A percentile compares a stretch with the other conserved stretches of the same genome.
Conservation (phyloP, 2,329 filamentous ascomycete genomes). For the Neurospora sp. region DNA sequence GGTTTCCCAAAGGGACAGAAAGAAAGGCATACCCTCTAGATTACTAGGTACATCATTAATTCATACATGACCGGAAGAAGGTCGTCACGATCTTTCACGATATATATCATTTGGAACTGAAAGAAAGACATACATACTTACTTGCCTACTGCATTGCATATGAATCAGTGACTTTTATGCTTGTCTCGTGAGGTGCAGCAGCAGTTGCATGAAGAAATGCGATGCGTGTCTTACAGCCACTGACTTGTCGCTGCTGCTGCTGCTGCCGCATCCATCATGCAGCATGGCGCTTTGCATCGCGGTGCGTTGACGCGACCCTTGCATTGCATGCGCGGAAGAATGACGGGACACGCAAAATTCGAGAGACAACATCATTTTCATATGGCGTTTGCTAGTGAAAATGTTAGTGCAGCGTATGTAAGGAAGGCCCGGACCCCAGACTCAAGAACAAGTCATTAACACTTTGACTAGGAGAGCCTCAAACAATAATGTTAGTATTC, state of each 20-base stretch:
- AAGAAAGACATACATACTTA: not conserved
- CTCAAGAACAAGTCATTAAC: not conserved
- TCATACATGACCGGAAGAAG: not conserved
- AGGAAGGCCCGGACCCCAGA: not conserved
- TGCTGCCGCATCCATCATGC: not conserved
- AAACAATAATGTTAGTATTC: not conserved
- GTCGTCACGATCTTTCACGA: not conserved
- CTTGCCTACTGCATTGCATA: not conserved
- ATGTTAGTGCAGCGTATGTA: not conserved
- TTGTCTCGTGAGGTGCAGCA: not conserved
- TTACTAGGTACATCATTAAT: not conserved
- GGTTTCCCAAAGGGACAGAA: not conserved
- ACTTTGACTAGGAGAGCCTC: rapidly evolving
- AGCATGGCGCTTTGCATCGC: not conserved
- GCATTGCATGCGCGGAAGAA: not conserved
- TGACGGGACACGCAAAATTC: no score
- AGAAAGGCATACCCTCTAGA: not conserved
- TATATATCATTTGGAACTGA: not conserved
- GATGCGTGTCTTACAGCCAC: not conserved
- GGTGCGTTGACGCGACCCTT: not conserved
- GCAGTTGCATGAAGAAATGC: not conserved
- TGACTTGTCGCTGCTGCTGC: not conserved
- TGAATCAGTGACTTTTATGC: not conserved
- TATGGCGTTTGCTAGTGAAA: not conserved
- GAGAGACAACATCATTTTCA: not conserved